These are phyloP conservation scores for Bigelowiella natans DNA, from an alignment of 78 protist genomes.

Conservation along the genomic window DNA sequence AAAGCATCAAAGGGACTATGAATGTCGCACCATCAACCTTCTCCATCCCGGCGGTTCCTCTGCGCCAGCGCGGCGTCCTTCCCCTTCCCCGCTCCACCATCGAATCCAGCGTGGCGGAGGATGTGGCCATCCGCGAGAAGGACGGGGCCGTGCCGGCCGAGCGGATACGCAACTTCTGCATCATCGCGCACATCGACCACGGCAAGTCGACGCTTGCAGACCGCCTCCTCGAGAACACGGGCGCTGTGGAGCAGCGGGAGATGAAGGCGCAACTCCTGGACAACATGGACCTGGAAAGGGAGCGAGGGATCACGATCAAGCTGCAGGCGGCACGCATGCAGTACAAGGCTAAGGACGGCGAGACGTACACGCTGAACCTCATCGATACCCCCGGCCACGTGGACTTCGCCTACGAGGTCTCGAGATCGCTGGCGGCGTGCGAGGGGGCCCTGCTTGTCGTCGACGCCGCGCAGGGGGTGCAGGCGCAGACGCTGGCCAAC, in stretches of 20 bases:
- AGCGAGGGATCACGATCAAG: slow-evolving; percentile 51
- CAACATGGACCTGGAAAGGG: slow-evolving; percentile 19
- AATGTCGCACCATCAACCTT: too few species aligned
- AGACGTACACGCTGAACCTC: slow-evolving; percentile 30
- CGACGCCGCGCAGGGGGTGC: slow-evolving; percentile 39
- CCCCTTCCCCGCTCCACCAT: too few species aligned
- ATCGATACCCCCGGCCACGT: slow-evolving; percentile 55
- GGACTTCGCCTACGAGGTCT: slow-evolving; percentile 43
- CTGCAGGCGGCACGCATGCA: slow-evolving; percentile 33
- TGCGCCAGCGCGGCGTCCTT: too few species aligned
- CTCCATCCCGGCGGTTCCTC: too few species aligned
- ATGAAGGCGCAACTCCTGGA: slow-evolving; percentile 34
- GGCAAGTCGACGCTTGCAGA: slow-evolving; percentile 46
- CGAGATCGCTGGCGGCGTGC: slow-evolving; percentile 35
- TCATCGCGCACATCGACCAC: slow-evolving; percentile 46
- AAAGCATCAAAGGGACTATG: too few species aligned
- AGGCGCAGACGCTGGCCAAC: slow-evolving; percentile 48
- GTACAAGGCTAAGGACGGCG: background rate
- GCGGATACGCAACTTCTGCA: slow-evolving; percentile 40
- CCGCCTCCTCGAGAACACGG: slow-evolving; percentile 19
- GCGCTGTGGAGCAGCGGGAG: slow-evolving; percentile 8
- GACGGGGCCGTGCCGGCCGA: too few species aligned
- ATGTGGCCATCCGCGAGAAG: too few species aligned
- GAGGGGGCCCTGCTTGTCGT: slow-evolving; percentile 46
- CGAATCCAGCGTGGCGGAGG: too few species aligned